Percentiles rank a stretch among this genome's conserved stretches.
These are phyloP conservation scores for Plasmodium sp. DNA, from an alignment of 169 alveolate genomes.

Conservation along the genomic window DNA sequence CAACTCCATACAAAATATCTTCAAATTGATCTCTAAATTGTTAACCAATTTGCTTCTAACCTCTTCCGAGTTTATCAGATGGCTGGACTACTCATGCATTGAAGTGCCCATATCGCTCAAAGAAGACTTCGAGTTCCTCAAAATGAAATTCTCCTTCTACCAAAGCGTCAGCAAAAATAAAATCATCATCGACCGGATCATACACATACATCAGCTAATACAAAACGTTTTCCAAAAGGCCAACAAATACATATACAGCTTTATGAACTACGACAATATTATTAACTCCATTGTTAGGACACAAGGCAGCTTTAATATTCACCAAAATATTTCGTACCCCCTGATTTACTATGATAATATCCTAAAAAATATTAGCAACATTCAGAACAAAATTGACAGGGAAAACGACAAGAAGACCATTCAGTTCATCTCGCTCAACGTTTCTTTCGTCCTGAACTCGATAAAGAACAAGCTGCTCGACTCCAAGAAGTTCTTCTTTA, in stretches of 20 bases:
- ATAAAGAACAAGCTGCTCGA: conserved; percentile 43
- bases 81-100: conserved; percentile 72
- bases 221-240: conserved; percentile 75
- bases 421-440: conserved; percentile 58
- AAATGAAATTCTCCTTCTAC: conserved; percentile 69
- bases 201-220: conserved; percentile 65
- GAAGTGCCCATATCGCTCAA: conserved; percentile 68
- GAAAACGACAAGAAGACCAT: conserved; percentile 73
- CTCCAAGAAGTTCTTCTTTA: conserved; percentile 63
- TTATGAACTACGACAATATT: conserved; percentile 66
- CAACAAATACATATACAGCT: conserved; percentile 69
- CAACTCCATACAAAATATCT: conserved; percentile 71
- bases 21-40: conserved; percentile 56
- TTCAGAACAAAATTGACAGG: conserved; percentile 60
- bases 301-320: conserved; percentile 45
- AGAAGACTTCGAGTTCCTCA: conserved; percentile 62
- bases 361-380: conserved; percentile 48
- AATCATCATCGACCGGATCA: conserved; percentile 68
- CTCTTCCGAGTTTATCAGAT: conserved; percentile 70
- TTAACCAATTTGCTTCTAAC: conserved; percentile 60
- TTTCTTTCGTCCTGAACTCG: conserved; percentile 59
- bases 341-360: conserved; percentile 59
- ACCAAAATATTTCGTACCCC: conserved; percentile 56
- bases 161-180: conserved; percentile 75
- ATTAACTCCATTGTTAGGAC: conserved; percentile 46